Base-by-base conservation (phyloP, 768 basidiomycete species). In the Astraeus odoratus region DNA sequence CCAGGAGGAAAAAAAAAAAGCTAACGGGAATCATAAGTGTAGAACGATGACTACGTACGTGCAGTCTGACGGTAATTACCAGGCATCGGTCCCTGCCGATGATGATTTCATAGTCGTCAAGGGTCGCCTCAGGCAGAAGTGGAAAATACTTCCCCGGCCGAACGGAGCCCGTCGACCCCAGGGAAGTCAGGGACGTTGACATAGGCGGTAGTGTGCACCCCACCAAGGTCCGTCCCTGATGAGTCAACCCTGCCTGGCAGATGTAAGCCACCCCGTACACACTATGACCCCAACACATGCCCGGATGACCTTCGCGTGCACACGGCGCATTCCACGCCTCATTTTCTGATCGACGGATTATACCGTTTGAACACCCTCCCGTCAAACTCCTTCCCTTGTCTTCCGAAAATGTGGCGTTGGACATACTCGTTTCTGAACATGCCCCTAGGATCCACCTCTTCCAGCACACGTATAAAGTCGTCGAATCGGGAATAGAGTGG, bases 391-490 rank as follows among this genome's bases (percentile, higher is more conserved):
- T 63, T 55, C 15, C 59, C 71, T 24, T 51, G 67, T 49, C 69
- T 71, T 41, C 89, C 89, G 54, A 89, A 77, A 27, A 97, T 70
- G 67, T 97, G 95, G 50, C 95, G 77, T 52, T 83, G 74, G 42
- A 94, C 78, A 60, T 97, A 96, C 65, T 86, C 83, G 58, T 94
- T 96, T 43, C 84, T 78, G 72, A 95, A 86, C 44, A 85, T 67
- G 34, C 86, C 86, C 47, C 63, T 58, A 4, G 85, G 81, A 71
- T 97, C 95, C 16, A 85, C 81, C 7, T 69, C 59, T 34, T 78
- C 62, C 35, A 93, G 65, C 39, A 94, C 77, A 34, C 64, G 60
- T 22, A 76, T 66, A 66, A 90, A 97, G 54, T 84, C 80, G 53
- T 81, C 77, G 64, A 92, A 96, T 48, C 70, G 75, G 18, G 93